Evolutionary conservation across 2,329 filamentous ascomycete genomes (phyloP), one percentile per base, ranked within the genome.

Genomic region (Keithomyces neogunnii): DNA sequence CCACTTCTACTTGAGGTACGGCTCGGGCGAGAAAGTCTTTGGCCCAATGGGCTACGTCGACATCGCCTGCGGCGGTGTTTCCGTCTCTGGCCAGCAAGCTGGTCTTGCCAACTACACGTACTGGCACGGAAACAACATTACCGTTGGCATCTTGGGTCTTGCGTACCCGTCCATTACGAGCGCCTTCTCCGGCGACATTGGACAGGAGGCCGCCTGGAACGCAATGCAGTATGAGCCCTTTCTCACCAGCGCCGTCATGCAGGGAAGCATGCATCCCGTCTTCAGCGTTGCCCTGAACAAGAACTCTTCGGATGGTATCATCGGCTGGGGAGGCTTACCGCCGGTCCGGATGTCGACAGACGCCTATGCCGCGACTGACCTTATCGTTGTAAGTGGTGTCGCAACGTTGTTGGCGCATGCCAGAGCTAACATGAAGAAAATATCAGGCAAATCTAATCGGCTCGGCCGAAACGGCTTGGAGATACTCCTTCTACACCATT

Each of bases 401-500:
- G 10, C 8, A 35, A 38, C 13, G 31, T 13, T 30, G 40, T 26
- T 6, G n/a, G 11, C 19, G 28, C 8, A 8, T 1, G 9, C 4
- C 29, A 33, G 5, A 5, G 33, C 26, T 47, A 32, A 28, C 38
- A 46, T 10, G 31, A 45, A 57, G 9, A 56, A 40, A 36, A 45
- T 32, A 26, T 9, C 47, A 79, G 76, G 71, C 73, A 42, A 72
- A 73, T 47, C 63, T 79, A 35, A 66, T 64, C 13, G 60, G 61
- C 4, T 59, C 66, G 26, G 58, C 64, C 2, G 64, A 65, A 50
- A 71, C 73, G 4, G 63, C 71, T 1, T 75, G 65, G 62, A 62
- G 70, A 52, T 73, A 74, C 53, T 77, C 76, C 2, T 79, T 75
- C 60, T 80, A 80, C 57, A 78, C 76, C 19, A 70, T 79, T 51